A percentile compares a stretch with the other conserved stretches of the same genome.
phyloP scores from a whole-genome alignment of 2,329 filamentous ascomycete genomes.

The Aureobasidium sp. region DNA sequence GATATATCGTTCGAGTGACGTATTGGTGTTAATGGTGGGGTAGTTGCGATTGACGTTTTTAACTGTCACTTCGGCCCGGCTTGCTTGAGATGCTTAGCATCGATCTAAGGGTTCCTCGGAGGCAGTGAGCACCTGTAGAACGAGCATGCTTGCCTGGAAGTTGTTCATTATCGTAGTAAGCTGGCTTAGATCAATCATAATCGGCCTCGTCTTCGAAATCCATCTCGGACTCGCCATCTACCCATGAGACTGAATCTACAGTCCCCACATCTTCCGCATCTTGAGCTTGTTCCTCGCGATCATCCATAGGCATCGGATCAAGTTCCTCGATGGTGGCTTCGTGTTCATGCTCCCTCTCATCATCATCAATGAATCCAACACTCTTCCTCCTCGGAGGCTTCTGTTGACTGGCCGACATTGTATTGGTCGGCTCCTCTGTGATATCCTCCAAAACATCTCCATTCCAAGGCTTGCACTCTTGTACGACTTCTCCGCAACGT shows the following conservation, averaged over 20 bases:
- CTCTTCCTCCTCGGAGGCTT: slow-evolving; percentile 23
- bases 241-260: slow-evolving; percentile 14
- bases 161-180: neutral
- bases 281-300: slow-evolving; percentile 19
- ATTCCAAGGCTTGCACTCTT: slow-evolving; percentile 81
- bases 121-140: neutral
- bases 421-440: slow-evolving; percentile 12
- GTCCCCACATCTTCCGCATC: slow-evolving; percentile 20
- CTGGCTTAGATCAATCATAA: neutral
- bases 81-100: neutral
- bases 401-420: slow-evolving; percentile 15
- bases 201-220: slow-evolving; percentile 17
- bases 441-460: slow-evolving; percentile 65
- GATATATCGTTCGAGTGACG: neutral
- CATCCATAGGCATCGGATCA: slow-evolving; percentile 25
- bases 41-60: slow-evolving; percentile 3
- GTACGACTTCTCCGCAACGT: slow-evolving; percentile 74
- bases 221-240: slow-evolving; percentile 18
- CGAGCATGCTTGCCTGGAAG: neutral
- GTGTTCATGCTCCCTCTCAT: slow-evolving; percentile 17
- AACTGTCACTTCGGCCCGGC: slow-evolving; percentile 8
- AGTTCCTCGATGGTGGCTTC: slow-evolving; percentile 17
- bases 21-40: slow-evolving; percentile 4
- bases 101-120: neutral
- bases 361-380: slow-evolving; percentile 25